A percentile compares a stretch with the other conserved stretches of the same genome.
These are phyloP conservation scores for Piromyces finnis DNA, from an alignment of 192 early-diverging fungal species.

Conservation along the genomic window DNA sequence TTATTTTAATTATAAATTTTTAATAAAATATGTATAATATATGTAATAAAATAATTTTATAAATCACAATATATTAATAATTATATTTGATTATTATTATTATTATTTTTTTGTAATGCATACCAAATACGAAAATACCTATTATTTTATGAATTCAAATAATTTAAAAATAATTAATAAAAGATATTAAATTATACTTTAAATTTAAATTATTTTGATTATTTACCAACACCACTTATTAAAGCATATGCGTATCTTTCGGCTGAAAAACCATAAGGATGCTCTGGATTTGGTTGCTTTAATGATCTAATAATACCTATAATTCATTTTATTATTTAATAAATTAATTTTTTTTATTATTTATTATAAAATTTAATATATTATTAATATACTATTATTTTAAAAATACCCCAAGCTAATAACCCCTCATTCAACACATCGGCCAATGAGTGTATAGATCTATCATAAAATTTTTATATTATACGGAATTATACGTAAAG, in stretches of 20 bases:
- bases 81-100: no score
- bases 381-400: no score
- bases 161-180: no score
- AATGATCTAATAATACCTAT: neutral
- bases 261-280: conserved; percentile 32
- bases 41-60: no score
- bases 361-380: neutral
- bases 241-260: conserved; percentile 40
- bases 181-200: no score
- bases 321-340: no score
- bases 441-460: neutral
- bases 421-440: conserved; percentile 7
- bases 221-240: neutral
- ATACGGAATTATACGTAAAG: no score
- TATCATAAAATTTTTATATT: conserved; percentile 12
- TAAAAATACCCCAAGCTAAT: conserved; percentile 1
- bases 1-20: no score
- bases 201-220: neutral
- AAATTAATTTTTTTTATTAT: conserved; percentile 4
- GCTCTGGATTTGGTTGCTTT: conserved; percentile 14
- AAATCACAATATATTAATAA: no score
- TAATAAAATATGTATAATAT: no score
- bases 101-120: no score
- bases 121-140: neutral
- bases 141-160: no score